A percentile compares a stretch with the other conserved stretches of the same genome.
phyloP scores from a whole-genome alignment of 208 protist genomes.

The Acanthamoeba sp. region DNA sequence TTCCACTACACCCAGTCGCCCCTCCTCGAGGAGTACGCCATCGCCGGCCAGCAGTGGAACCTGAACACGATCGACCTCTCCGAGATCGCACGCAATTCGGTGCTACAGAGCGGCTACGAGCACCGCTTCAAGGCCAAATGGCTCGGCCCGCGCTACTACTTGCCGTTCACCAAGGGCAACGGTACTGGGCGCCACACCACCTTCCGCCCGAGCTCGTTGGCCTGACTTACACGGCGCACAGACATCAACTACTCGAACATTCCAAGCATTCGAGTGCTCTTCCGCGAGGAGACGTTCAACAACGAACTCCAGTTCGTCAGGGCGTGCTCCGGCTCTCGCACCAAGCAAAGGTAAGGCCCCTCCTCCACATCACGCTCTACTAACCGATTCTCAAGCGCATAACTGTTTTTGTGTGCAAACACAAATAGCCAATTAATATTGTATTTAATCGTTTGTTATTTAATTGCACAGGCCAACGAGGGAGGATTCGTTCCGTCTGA shows the following conservation, averaged over 20 bases:
- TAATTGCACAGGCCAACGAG: slow-evolving; percentile 23
- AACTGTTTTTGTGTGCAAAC: too few species aligned
- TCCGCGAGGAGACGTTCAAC: slow-evolving; percentile 42
- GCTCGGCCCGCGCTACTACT: slow-evolving; percentile 89
- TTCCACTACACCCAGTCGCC: slow-evolving; percentile 99
- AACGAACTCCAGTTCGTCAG: slow-evolving; percentile 48
- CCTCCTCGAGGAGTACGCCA: slow-evolving; percentile 99
- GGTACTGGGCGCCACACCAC: not conserved
- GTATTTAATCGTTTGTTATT: not conserved
- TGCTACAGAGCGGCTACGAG: slow-evolving; percentile 96
- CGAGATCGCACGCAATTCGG: slow-evolving; percentile 98
- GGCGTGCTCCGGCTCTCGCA: slow-evolving; percentile 11
- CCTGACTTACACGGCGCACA: not conserved
- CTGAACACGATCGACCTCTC: slow-evolving; percentile 97
- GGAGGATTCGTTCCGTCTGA: slow-evolving; percentile 53
- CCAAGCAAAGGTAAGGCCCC: not conserved
- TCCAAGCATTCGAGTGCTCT: slow-evolving; percentile 33
- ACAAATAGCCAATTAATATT: not conserved
- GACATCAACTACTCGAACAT: slow-evolving; percentile 73
- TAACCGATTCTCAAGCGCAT: not conserved
- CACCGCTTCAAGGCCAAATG: slow-evolving; percentile 95
- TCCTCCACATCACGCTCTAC: not conserved
- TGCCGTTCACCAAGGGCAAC: slow-evolving; percentile 52
- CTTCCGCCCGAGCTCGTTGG: not conserved
- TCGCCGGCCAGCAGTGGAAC: slow-evolving; percentile 96